Evolutionary conservation across 805 yeast genomes (phyloP), one percentile per base, ranked within the genome.

Genomic region (Zygosaccharomyces bailii): DNA sequence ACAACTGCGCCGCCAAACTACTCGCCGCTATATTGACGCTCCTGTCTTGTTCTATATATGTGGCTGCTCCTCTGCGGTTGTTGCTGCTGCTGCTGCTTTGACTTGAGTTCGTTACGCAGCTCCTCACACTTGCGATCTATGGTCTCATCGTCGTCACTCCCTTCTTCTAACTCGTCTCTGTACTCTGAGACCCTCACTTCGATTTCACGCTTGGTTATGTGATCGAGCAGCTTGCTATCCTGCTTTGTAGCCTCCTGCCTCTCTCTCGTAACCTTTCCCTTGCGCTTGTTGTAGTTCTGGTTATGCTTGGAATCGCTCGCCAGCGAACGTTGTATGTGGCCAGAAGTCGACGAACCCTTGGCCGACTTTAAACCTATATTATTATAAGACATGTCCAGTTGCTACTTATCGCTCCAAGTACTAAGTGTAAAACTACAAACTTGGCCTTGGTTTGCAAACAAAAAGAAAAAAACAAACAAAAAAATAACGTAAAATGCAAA

Each of bases 291-390:
- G 36, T 42, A 48, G 33, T 49, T 45, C 42, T 45, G 41, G 27
- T 44, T 50, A 13, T 41, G 39, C 30, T 41, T 45, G 10, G 42
- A 32, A 24, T 47, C 52, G 11, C 49, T 31, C 1, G 63, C 65
- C 17, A 62, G 43, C 5, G 68, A 62, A 34, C 53, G 45, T 45
- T 61, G 67, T 2, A 63, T 46, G 35, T 61, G 63, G 4, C 68
- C 68, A 2, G 66, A 61, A 1, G 68, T 63, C 11, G 64, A 51
- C 2, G 65, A 59, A 1, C 68, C 68, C 45, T 63, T 63, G 3
- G 68, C 66, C 34, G 59, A 54, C 18, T 54, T 51, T 34, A 63
- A 40, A 3, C 68, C 68, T 6, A 63, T 52, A 5, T 63, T 64
- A 40, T 60, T 59, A 38, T 57, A 59, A 6, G 66, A 60, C 66